Conservation (phyloP, 2,329 filamentous ascomycete genomes). For the Penicillium sp. region DNA sequence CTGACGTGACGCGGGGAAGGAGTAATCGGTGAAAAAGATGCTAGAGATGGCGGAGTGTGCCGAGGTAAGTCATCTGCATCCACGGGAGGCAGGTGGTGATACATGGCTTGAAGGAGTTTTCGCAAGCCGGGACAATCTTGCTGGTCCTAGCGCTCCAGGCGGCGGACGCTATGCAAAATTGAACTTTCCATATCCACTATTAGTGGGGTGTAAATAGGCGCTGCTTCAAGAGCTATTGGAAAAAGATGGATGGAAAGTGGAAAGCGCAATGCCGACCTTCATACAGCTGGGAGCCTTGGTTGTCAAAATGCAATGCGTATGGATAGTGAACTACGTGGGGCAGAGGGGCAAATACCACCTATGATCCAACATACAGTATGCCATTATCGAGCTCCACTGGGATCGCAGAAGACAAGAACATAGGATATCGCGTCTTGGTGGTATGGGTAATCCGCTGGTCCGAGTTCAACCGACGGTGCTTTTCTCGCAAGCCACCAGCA, state of each 20-base stretch:
- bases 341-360: not conserved
- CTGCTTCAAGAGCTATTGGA: not conserved
- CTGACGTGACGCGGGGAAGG: not conserved
- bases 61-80: not conserved
- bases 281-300: conserved; percentile 1
- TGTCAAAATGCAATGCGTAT: not conserved
- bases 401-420: not conserved
- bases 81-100: not conserved
- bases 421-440: not conserved
- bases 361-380: not conserved
- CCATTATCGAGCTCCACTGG: not conserved
- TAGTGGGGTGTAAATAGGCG: not conserved
- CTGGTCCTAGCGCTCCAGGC: not conserved
- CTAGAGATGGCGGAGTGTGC: not conserved
- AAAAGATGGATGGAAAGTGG: not conserved
- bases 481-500: not conserved
- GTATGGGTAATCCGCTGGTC: not conserved
- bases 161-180: not conserved
- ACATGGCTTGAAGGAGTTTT: not conserved
- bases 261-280: not conserved
- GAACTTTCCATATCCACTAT: not conserved
- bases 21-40: not conserved
- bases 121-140: not conserved
- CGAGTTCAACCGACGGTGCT: not conserved
- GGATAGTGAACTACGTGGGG: conserved; percentile 10